Evolutionary conservation across 2,329 filamentous ascomycete species (phyloP).

Genomic region (Canariomyces notabilis): DNA sequence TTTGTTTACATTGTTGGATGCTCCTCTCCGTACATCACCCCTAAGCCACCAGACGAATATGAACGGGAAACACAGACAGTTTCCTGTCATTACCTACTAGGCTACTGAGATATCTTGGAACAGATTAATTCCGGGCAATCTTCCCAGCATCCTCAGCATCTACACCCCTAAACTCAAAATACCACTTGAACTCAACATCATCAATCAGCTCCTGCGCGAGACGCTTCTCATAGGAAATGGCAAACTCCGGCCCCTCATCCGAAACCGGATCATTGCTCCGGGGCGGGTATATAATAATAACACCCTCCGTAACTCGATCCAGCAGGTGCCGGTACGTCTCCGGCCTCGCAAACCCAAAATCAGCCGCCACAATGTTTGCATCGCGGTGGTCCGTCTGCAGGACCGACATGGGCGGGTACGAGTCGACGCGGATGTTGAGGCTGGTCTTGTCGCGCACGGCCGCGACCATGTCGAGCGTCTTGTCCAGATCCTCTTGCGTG

Average conservation of each 20-base stretch:
- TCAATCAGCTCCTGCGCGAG: slow-evolving; percentile 29
- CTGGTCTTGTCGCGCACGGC: slow-evolving; percentile 34
- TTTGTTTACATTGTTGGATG: too few relatives aligned
- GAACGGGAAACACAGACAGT: too few relatives aligned
- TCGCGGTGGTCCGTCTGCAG: slow-evolving; percentile 35
- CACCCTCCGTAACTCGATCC: slow-evolving; percentile 28
- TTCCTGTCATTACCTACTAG: too few relatives aligned
- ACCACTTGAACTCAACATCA: slow-evolving; percentile 32
- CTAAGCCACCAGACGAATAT: too few relatives aligned
- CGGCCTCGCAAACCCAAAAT: slow-evolving; percentile 36
- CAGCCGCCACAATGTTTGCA: slow-evolving; percentile 24
- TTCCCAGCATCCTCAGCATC: slow-evolving; percentile 8
- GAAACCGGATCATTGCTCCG: slow-evolving; percentile 17
- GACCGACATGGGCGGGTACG: slow-evolving; percentile 33
- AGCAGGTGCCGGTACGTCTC: slow-evolving; percentile 31
- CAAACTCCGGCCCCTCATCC: slow-evolving; percentile 34
- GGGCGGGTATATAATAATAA: slow-evolving; percentile 32
- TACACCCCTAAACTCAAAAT: slow-evolving; percentile 36
- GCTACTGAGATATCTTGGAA: background rate
- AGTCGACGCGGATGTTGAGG: slow-evolving; percentile 32
- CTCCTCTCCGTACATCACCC: too few relatives aligned
- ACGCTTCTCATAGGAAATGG: slow-evolving; percentile 33
- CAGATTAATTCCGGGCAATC: background rate
- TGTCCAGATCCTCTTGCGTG: slow-evolving; percentile 30
- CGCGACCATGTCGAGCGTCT: slow-evolving; percentile 30